Evolutionary conservation across 805 yeast species (phyloP), one percentile per base, ranked within the genome.

Genomic region (Candida pseudofarinosa): DNA sequence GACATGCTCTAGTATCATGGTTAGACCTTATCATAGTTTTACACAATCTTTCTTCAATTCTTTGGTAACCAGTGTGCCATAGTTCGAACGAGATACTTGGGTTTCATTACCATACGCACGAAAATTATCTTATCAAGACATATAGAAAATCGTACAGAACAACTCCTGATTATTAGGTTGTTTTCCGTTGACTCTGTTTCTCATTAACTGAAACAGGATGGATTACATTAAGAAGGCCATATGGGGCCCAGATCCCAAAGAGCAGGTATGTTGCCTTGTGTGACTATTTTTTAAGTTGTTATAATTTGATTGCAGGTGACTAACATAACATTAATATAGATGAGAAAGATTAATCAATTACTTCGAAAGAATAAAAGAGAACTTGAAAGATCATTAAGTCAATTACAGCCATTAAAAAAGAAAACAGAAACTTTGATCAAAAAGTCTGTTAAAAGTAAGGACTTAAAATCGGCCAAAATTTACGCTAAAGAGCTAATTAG

Each of bases 171-270:
- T n/a, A n/a, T n/a, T n/a, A n/a, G n/a, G n/a, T n/a, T n/a, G n/a
- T n/a, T n/a, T n/a, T n/a, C n/a, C n/a, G n/a, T n/a, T n/a, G n/a
- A n/a, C n/a, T n/a, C n/a, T n/a, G n/a, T n/a, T n/a, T n/a, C n/a
- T n/a, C n/a, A n/a, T n/a, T 34, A 18, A 19, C 38, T 35, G 34
- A n/a, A 6, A 32, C 13, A 35, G 17, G 19, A 91, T 91, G 98
- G 88, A 91, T 58, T 84, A 74, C 60, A 62, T 91, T 28, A 90
- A 88, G 67, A 82, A 83, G 59, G 86, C 90, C 3, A 83, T 91
- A 32, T 91, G 95, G 85, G 99, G 99, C 0, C 97, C 98, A 0
- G 97, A 90, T 58, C 97, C 97, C 34, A 83, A 84, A 56, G 98
- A 88, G 55, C 95, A 85, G 55, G 82, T 74, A 62, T 39, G 78